A percentile compares a stretch with the other conserved stretches of the same genome.
These are phyloP conservation scores for Cutaneotrichosporon dermatis DNA, from an alignment of 1,284 basidiomycete species.

Conservation along the genomic window DNA sequence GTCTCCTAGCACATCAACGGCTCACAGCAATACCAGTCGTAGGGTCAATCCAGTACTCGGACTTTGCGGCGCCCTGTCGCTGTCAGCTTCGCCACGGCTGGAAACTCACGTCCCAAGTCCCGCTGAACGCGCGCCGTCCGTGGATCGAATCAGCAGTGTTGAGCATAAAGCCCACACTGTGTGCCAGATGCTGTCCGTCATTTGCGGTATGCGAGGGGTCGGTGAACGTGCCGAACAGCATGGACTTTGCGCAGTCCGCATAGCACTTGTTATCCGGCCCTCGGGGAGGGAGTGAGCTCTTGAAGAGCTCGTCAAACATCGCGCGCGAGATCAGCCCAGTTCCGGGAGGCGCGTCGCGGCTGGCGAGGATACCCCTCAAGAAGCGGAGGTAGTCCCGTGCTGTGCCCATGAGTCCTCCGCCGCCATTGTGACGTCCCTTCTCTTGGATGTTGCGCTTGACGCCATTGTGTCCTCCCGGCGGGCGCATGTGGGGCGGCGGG, in stretches of 20 bases:
- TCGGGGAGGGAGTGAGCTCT: slow-evolving; percentile 13
- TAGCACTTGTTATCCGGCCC: slow-evolving; percentile 9
- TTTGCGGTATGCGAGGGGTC: slow-evolving; percentile 15
- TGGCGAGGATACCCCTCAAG: slow-evolving; percentile 15
- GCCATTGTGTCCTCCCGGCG: not conserved
- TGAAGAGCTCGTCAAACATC: slow-evolving; percentile 29
- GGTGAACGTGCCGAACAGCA: slow-evolving; percentile 7
- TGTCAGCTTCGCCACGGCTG: not conserved
- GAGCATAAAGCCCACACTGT: slow-evolving; percentile 13
- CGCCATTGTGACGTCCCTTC: slow-evolving; percentile 8
- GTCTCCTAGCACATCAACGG: not conserved
- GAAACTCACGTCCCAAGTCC: slow-evolving; percentile 20
- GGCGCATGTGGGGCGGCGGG: not conserved
- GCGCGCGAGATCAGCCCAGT: slow-evolving; percentile 19
- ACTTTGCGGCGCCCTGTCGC: slow-evolving; percentile 25
- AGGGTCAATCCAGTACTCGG: slow-evolving; percentile 28
- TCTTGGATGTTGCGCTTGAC: slow-evolving; percentile 1
- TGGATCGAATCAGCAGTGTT: slow-evolving; percentile 13
- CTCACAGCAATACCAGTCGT: slow-evolving; percentile 22
- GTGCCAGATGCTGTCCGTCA: slow-evolving; percentile 9
- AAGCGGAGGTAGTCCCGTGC: slow-evolving; percentile 19
- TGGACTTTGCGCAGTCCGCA: slow-evolving; percentile 13
- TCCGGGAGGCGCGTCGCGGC: slow-evolving; percentile 6
- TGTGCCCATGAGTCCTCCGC: slow-evolving; percentile 21
- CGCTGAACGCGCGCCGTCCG: slow-evolving; percentile 23